A percentile compares a stretch with the other conserved stretches of the same genome.
Conservation (phyloP, 345 rosid genomes). For the Lepidium sativum region DNA sequence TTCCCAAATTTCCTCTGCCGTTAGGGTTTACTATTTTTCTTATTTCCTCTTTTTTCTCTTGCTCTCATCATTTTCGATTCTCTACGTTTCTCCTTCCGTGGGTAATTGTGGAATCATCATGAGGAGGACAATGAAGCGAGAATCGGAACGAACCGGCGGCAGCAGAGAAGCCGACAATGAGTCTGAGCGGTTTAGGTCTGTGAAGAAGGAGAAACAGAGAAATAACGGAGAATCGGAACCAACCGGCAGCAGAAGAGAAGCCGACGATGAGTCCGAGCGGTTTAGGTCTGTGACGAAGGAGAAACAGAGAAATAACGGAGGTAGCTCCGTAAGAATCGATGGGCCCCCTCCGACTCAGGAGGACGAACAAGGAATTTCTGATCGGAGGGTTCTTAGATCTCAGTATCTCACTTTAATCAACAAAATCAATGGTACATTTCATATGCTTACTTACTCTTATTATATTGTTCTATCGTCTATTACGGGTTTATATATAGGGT, state of each 20-base stretch:
- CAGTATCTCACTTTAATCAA: constrained; percentile 47
- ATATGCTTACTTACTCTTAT: not conserved
- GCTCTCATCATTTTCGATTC: not conserved
- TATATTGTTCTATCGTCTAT: not conserved
- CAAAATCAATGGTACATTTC: constrained; percentile 45
- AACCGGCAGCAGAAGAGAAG: not conserved
- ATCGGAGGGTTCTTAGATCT: constrained; percentile 68
- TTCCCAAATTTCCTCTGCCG: constrained; percentile 14
- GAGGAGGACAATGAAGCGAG: constrained; percentile 26
- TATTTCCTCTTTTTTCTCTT: not conserved
- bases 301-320: constrained; percentile 1
- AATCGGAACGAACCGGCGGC: constrained; percentile 1
- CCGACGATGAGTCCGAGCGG: constrained; percentile 3
- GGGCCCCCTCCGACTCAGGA: constrained; percentile 20
- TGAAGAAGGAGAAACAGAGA: constrained; percentile 24
- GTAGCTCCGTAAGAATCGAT: not conserved
- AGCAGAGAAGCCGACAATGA: constrained; percentile 6
- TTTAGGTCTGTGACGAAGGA: constrained; percentile 27
- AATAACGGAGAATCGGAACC: not conserved
- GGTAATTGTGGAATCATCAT: not conserved
- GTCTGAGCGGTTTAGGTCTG: constrained; percentile 11
- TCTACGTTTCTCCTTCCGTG: not conserved
- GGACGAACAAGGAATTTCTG: constrained; percentile 21
- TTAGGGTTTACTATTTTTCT: constrained; percentile 21
- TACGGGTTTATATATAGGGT: not conserved